These are phyloP conservation scores for Mortierella sp. DNA, from an alignment of 371 early-diverging fungal species.

Conservation along the genomic window DNA sequence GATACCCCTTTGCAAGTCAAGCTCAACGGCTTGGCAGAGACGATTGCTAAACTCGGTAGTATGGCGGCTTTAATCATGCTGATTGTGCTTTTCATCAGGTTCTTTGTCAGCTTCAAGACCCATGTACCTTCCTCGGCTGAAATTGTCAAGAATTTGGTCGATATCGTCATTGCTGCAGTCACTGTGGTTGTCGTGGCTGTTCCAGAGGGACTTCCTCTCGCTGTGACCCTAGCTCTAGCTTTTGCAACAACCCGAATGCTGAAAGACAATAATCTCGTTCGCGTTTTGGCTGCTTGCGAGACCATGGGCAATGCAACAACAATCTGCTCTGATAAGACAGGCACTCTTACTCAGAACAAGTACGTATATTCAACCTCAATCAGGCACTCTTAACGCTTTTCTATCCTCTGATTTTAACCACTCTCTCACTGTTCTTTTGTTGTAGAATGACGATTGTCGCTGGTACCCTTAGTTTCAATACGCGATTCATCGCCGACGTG, in stretches of 20 bases:
- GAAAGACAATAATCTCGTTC: constrained; percentile 92
- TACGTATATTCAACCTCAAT: constrained; percentile 40
- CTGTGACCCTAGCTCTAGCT: constrained; percentile 83
- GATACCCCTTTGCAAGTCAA: constrained; percentile 82
- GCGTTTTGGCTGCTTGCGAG: constrained; percentile 91
- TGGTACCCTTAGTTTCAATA: constrained; percentile 66
- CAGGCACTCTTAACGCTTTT: constrained; percentile 36
- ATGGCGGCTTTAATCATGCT: constrained; percentile 79
- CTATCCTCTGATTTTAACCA: neutral
- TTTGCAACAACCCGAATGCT: constrained; percentile 89
- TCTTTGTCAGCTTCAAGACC: constrained; percentile 64
- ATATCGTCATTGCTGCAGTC: constrained; percentile 77
- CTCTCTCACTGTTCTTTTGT: too few species aligned
- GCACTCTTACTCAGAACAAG: constrained; percentile 88
- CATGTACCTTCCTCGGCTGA: constrained; percentile 56
- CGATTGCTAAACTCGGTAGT: constrained; percentile 78
- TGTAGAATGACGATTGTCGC: constrained; percentile 86
- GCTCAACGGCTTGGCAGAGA: constrained; percentile 74
- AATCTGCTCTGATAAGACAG: constrained; percentile 93
- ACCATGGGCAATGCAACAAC: constrained; percentile 95
- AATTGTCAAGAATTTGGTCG: constrained; percentile 63
- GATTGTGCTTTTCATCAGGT: constrained; percentile 72
- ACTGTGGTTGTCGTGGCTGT: constrained; percentile 85
- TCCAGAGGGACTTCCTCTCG: constrained; percentile 86
- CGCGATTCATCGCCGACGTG: constrained; percentile 50